Evolutionary conservation across 345 rosid species (phyloP).

Genomic region (Isatis tinctoria): DNA sequence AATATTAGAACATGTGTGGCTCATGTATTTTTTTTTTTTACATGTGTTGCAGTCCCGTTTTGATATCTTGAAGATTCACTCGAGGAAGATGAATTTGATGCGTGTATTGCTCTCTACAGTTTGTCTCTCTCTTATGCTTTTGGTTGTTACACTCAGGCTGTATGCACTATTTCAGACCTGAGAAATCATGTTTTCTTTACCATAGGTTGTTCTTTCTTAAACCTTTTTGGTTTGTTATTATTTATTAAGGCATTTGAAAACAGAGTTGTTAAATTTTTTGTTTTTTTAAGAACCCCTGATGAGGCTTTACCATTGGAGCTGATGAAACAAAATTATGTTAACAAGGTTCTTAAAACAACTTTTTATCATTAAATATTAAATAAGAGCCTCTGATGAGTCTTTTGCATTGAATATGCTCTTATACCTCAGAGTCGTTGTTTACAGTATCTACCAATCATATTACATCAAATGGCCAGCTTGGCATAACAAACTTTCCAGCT

Average conservation of each 20-base stretch:
- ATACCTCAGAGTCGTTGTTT: no score
- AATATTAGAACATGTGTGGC: neutral
- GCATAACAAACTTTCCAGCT: no score
- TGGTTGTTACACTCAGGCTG: constrained; percentile 56
- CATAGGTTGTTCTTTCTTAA: constrained; percentile 1
- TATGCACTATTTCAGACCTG: constrained; percentile 53
- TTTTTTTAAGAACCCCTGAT: neutral
- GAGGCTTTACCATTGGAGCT: neutral
- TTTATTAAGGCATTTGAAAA: no score
- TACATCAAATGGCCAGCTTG: no score
- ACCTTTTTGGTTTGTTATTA: no score
- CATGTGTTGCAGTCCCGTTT: constrained; percentile 68
- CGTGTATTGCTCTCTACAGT: constrained; percentile 43
- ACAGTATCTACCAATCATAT: no score
- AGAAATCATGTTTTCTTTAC: neutral
- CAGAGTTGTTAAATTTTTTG: no score
- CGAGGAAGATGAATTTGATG: constrained; percentile 96
- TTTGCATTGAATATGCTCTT: no score
- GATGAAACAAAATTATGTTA: neutral
- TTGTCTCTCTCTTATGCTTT: neutral
- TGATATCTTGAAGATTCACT: constrained; percentile 95
- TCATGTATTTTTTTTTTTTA: neutral
- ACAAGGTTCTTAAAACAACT: neutral
- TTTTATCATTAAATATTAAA: no score
- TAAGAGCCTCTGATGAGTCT: no score